These are phyloP conservation scores for Nectriaceae sp. DNA, from an alignment of 2,329 filamentous ascomycete genomes.

Conservation along the genomic window DNA sequence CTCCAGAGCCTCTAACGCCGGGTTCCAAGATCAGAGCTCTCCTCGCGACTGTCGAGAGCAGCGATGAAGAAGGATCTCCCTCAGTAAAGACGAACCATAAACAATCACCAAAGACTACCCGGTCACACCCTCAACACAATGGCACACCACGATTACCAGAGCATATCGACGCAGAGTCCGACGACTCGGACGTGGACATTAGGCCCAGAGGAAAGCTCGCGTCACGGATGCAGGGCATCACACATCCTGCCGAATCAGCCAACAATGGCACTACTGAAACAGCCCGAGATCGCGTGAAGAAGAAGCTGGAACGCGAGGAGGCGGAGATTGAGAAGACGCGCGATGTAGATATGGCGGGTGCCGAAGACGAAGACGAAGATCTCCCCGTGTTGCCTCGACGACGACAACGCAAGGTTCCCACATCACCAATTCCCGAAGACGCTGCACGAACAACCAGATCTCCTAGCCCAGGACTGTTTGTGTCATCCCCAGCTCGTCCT, in stretches of 20 bases:
- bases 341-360: constrained; percentile 31
- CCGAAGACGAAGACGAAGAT: constrained; percentile 43
- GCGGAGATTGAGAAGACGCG: constrained; percentile 25
- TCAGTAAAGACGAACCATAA: constrained; percentile 13
- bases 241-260: constrained; percentile 16
- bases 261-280: constrained; percentile 29
- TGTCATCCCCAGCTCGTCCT: constrained; percentile 49
- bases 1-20: constrained; percentile 50
- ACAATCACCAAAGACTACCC: constrained; percentile 13
- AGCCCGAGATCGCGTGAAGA: constrained; percentile 45
- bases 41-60: constrained; percentile 51
- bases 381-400: constrained; percentile 44
- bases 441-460: constrained; percentile 25
- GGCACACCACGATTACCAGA: constrained; percentile 17
- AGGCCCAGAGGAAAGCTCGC: constrained; percentile 66
- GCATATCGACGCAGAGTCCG: constrained; percentile 49
- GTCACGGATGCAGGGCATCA: constrained; percentile 57
- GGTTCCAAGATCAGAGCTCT: constrained; percentile 57
- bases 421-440: constrained; percentile 33
- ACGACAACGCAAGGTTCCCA: constrained; percentile 36
- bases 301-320: constrained; percentile 39
- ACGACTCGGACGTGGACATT: constrained; percentile 40
- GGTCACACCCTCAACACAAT: constrained; percentile 3
- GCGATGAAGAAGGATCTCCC: constrained; percentile 45
- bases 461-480: constrained; percentile 53